Conservation (phyloP, 2,329 filamentous ascomycete species). For the Aspergillus persii region DNA sequence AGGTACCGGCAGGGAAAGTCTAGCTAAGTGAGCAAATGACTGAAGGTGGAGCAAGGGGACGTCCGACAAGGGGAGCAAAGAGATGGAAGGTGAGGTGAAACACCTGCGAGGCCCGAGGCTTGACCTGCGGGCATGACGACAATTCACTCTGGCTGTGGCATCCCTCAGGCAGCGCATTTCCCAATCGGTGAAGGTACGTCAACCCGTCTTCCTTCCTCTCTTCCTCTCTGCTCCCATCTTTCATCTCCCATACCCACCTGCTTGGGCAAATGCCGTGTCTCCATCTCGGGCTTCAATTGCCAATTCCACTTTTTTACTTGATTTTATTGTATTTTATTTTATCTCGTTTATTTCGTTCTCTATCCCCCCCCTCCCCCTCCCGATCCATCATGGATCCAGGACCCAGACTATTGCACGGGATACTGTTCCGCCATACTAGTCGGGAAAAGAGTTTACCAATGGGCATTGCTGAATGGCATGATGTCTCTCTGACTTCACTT, state of each 20-base stretch:
- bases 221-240: neutral
- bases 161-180: constrained; percentile 11
- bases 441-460: constrained; percentile 17
- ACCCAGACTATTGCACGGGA: constrained; percentile 11
- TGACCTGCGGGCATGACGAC: constrained; percentile 18
- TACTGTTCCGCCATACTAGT: constrained; percentile 8
- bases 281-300: neutral
- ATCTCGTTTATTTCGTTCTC: neutral
- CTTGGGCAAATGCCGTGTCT: neutral
- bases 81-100: constrained; percentile 5
- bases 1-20: neutral
- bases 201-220: constrained; percentile 4
- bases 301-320: neutral
- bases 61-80: constrained; percentile 6
- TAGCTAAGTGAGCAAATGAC: constrained; percentile 1
- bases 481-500: constrained; percentile 12
- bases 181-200: constrained; percentile 18
- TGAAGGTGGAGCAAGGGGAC: neutral
- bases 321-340: neutral
- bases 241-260: neutral
- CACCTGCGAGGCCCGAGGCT: neutral
- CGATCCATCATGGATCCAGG: neutral
- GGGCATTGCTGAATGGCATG: constrained; percentile 10
- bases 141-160: neutral
- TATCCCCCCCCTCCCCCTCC: neutral